These are phyloP conservation scores for Pyrenopolyporus hunteri DNA, from an alignment of 495 filamentous ascomycete species.

Conservation along the genomic window DNA sequence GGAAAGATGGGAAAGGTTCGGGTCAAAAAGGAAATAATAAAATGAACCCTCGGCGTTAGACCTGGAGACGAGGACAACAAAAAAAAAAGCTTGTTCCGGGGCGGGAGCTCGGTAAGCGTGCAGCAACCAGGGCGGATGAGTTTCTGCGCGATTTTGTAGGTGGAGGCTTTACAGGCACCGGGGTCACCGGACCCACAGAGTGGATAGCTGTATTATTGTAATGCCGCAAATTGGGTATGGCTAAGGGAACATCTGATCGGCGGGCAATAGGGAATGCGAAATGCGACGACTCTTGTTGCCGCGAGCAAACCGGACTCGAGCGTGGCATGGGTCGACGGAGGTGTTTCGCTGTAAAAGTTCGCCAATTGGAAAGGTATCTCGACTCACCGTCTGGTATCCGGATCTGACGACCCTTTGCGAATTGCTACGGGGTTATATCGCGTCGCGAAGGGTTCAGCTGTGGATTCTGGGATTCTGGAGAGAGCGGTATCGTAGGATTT, in stretches of 20 bases:
- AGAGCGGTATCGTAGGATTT: constrained; percentile 31
- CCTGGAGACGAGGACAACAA: constrained; percentile 34
- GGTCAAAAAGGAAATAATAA: constrained; percentile 43
- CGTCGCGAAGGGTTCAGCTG: constrained; percentile 2
- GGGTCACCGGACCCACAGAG: constrained; percentile 41
- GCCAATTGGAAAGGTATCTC: constrained; percentile 13
- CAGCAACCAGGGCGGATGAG: constrained; percentile 21
- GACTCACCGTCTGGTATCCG: constrained; percentile 3
- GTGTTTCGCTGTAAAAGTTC: background rate
- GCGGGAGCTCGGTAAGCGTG: constrained; percentile 35
- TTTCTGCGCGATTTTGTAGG: constrained; percentile 46
- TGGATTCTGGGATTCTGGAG: constrained; percentile 12
- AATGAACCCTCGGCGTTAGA: constrained; percentile 38
- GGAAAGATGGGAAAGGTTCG: constrained; percentile 36
- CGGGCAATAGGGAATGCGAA: constrained; percentile 21
- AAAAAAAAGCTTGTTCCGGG: constrained; percentile 42
- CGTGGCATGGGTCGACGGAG: constrained; percentile 23
- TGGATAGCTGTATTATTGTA: constrained; percentile 36
- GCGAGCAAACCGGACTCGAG: constrained; percentile 9
- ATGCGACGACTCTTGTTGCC: constrained; percentile 29
- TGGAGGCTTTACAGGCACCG: constrained; percentile 33
- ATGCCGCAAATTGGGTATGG: constrained; percentile 36
- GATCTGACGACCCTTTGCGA: background rate
- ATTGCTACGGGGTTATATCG: constrained; percentile 1
- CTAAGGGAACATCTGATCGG: constrained; percentile 8